A percentile compares a stretch with the other conserved stretches of the same genome.
Evolutionary conservation across 2,329 filamentous ascomycete genomes (phyloP).

Genomic region (Pseudogymnoascus verrucosus): DNA sequence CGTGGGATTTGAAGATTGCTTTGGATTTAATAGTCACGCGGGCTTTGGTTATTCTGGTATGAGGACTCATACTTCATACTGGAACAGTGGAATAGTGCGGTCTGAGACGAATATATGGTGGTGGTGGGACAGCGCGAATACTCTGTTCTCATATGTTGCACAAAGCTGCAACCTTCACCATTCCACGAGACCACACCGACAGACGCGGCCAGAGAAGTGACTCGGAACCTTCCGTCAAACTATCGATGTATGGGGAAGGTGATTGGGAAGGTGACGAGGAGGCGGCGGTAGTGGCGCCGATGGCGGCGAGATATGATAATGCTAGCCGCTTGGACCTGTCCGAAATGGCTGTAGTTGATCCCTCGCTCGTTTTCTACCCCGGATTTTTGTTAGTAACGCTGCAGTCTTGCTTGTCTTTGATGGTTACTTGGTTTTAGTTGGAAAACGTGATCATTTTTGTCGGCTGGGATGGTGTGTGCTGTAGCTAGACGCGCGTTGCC

Average conservation of each 20-base stretch:
- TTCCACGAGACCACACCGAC: not conserved
- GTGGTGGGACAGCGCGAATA: not conserved
- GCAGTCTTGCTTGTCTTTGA: not conserved
- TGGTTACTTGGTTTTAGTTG: not conserved
- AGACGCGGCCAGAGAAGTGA: not conserved
- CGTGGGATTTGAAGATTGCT: not conserved
- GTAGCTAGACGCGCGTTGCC: not conserved
- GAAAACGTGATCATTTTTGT: not conserved
- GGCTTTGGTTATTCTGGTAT: too few relatives aligned
- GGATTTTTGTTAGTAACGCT: not conserved
- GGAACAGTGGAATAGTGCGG: too few relatives aligned
- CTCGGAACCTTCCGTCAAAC: not conserved
- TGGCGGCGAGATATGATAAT: not conserved
- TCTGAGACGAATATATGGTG: not conserved
- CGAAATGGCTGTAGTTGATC: not conserved
- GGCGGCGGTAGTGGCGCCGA: not conserved
- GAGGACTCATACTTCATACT: too few relatives aligned
- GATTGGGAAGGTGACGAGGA: not conserved
- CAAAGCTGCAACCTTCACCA: not conserved
- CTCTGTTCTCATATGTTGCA: not conserved
- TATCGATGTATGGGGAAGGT: not conserved
- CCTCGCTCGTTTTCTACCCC: not conserved
- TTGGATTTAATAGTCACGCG: too few relatives aligned
- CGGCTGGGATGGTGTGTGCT: not conserved
- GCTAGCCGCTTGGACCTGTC: not conserved